Evolutionary conservation across 805 yeast species (phyloP), one percentile per base, ranked within the genome.

Genomic region (Wickerhamiella slavikovae): DNA sequence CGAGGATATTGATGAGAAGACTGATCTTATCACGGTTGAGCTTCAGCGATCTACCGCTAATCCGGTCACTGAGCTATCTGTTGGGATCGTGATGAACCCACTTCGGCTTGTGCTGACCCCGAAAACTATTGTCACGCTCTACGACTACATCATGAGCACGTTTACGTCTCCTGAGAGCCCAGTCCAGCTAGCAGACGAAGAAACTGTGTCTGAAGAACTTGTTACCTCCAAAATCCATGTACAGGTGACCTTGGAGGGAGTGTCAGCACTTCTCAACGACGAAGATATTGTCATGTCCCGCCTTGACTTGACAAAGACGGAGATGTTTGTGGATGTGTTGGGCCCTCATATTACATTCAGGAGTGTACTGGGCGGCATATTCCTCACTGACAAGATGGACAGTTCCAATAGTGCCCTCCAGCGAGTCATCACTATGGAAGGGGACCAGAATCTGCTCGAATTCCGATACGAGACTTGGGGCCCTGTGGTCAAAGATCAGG

Each of bases 251-350:
- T 54, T 89, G 43, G 78, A 71, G 26, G 71, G 93, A 43, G 66
- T 85, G 10, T 67, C 71, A 6, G 47, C 79, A 28, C 68, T 78
- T 3, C 54, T 89, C 29, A 76, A 78, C 43, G 95, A 85, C 44
- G 92, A 80, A 33, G 73, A 83, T 3, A 60, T 72, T 29, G 73
- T 75, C 39, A 50, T 89, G 25, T 93, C 93, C 0, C 79, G 93
- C 0, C 45, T 83, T 36, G 63, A 67, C 27, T 57, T 89, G 33
- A 70, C 79, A 25, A 65, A 75, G 8, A 94, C 93, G 3, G 64
- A 65, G 30, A 62, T 80, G 29, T 53, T 60, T 12, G 68, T 79
- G 5, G 58, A 68, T 17, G 45, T 83, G 24, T 51, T 78, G 7
- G 91, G 92, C 1, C 89, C 74, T 36, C 71, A 69, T 25, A 59